Conservation (phyloP, 2,329 filamentous ascomycete species). For the Clonostachys byssicola region DNA sequence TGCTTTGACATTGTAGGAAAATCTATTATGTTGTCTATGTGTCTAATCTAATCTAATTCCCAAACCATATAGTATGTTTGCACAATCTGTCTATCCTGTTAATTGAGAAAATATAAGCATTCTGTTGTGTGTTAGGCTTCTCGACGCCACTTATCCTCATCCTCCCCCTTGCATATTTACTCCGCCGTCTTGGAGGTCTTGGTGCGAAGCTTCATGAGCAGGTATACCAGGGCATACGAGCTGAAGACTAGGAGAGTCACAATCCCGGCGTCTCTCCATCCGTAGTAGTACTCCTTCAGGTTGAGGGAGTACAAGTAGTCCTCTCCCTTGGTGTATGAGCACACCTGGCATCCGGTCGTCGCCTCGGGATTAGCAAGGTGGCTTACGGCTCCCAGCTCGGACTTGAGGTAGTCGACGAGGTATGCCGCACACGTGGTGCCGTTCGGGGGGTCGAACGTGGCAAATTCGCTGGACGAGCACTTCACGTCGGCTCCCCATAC, state of each 20-base stretch:
- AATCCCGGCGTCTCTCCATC: conserved; percentile 63
- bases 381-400: conserved; percentile 35
- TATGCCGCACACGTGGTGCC: conserved; percentile 55
- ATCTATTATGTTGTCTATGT: no score
- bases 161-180: background rate
- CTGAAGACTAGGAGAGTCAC: conserved; percentile 50
- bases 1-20: no score
- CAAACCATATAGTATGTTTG: no score
- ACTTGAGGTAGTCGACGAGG: conserved; percentile 41
- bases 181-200: conserved; percentile 40
- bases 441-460: conserved; percentile 43
- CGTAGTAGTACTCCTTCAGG: conserved; percentile 55
- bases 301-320: conserved; percentile 60
- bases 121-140: no score
- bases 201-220: conserved; percentile 42
- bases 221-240: conserved; percentile 43
- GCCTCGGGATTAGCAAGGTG: conserved; percentile 59
- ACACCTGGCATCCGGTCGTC: conserved; percentile 52
- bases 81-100: no score
- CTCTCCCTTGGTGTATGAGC: conserved; percentile 50
- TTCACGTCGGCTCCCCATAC: conserved; percentile 39
- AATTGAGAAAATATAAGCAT: no score
- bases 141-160: no score
- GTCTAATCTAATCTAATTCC: no score
- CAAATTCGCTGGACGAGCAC: conserved; percentile 44